Evolutionary conservation across 2,329 filamentous ascomycete species (phyloP).

Genomic region (Xylaria sp.): DNA sequence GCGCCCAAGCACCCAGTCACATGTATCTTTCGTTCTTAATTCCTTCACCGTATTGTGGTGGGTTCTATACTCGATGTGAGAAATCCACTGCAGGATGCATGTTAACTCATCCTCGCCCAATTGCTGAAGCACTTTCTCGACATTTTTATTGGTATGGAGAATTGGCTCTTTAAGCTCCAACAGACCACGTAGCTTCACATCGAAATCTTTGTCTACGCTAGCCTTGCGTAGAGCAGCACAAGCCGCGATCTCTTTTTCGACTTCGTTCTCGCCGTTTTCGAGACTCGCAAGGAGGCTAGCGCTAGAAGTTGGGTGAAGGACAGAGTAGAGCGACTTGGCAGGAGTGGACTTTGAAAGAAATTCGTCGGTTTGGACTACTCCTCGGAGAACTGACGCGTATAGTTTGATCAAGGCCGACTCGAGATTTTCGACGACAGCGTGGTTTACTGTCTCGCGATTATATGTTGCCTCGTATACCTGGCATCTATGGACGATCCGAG

Average conservation of each 20-base stretch:
- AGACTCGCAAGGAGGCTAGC: conserved; percentile 4
- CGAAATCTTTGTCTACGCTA: background rate
- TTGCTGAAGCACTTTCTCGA: conserved; percentile 2
- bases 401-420: conserved; percentile 16
- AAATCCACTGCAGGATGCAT: conserved; percentile 7
- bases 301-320: background rate
- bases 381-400: conserved; percentile 12
- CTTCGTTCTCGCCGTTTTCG: background rate
- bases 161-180: conserved; percentile 4
- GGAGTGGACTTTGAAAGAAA: background rate
- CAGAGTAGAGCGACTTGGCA: background rate
- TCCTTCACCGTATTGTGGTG: conserved; percentile 12
- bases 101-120: background rate
- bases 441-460: conserved; percentile 8
- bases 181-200: conserved; percentile 4
- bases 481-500: conserved; percentile 17
- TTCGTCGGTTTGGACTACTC: background rate
- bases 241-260: conserved; percentile 1
- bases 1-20: conserved; percentile 15
- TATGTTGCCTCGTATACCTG: conserved; percentile 15
- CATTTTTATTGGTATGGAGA: conserved; percentile 14
- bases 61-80: conserved; percentile 4
- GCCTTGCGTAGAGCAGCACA: conserved; percentile 1
- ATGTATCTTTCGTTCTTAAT: conserved; percentile 15
- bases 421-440: background rate